Base-by-base conservation (phyloP, 2,329 filamentous ascomycete species). In the Dactylellina haptotyla region DNA sequence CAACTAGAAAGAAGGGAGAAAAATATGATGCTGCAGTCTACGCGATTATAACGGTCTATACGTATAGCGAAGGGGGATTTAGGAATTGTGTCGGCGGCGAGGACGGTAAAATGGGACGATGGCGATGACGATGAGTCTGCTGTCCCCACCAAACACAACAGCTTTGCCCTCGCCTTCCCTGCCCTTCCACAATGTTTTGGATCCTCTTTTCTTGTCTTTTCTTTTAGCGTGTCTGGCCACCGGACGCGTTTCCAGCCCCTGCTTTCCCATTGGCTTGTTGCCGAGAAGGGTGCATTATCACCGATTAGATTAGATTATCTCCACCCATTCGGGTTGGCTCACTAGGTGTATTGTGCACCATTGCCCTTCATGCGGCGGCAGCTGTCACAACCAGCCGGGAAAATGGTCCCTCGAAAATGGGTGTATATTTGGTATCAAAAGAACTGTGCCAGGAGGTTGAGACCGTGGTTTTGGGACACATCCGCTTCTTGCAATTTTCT, bases 181-280 rank as follows among this genome's bases (percentile, higher is more conserved):
- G 9, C 14, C 32, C 34, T 45, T 26, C 39, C 39, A 43, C 34
- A 45, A 23, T 65, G 43, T 56, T 65, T 46, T 46, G 51, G 37
- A 16, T 34, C 51, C 51, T 41, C 23, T 18, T 26, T 30, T 23
- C 41, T 56, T 46, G 30, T 32, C 12, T 26, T 30, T 51, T 34
- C 23, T 56, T 54, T 64, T 65, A 58, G 62, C 62, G 62, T 58
- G 62, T 66, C 18, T 26, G n/a, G 57, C 50, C 39, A 39, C 57
- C 58, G 62, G 46, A 66, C 62, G 62, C 62, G 62, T n/a, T 58
- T 58, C 30, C 51, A 9, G 45, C 23, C 30, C 16, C 41, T 37
- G 37, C 14, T 12, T n/a, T 30, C 18, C 43, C n/a, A 66, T 66
- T 66, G 62, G 62, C 41, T 41, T 6, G 6, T 30, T n/a, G 20